Evolutionary conservation across 345 rosid species (phyloP).

Genomic region (Brassica juncea): DNA sequence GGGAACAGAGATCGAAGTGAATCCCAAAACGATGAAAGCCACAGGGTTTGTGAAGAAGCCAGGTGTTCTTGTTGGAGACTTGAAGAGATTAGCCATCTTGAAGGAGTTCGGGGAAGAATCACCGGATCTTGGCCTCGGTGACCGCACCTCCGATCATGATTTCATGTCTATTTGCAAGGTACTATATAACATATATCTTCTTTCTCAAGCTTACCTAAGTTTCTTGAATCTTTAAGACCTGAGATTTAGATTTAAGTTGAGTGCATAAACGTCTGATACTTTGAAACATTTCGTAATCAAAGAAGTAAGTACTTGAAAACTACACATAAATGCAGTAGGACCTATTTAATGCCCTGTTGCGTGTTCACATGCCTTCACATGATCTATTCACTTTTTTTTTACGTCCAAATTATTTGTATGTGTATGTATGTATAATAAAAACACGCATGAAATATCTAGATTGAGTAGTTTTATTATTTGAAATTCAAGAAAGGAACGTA

Average conservation of each 20-base stretch:
- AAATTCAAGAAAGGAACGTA: neutral
- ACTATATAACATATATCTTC: neutral
- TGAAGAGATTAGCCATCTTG: conserved; percentile 72
- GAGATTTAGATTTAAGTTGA: neutral
- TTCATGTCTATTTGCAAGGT: conserved; percentile 99
- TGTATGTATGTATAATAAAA: neutral
- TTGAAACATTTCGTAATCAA: neutral
- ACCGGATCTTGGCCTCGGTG: conserved; percentile 91
- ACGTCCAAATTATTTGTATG: neutral
- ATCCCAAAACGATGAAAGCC: conserved; percentile 78
- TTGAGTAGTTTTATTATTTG: neutral
- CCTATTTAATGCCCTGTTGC: neutral
- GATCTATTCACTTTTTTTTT: neutral
- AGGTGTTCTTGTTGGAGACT: conserved; percentile 75
- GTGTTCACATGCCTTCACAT: conserved; percentile 18
- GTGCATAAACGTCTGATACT: neutral
- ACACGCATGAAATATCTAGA: neutral
- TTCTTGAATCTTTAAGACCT: neutral
- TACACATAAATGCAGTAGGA: conserved; percentile 21
- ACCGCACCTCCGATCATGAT: conserved; percentile 83
- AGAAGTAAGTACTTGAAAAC: neutral
- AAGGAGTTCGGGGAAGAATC: conserved; percentile 73
- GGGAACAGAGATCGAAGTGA: conserved; percentile 95
- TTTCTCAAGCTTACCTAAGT: neutral
- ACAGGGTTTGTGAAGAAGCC: conserved; percentile 91